Percentiles rank a stretch among this genome's conserved stretches.
Conservation (phyloP, 2,329 filamentous ascomycete genomes). For the Botryotinia globosa region DNA sequence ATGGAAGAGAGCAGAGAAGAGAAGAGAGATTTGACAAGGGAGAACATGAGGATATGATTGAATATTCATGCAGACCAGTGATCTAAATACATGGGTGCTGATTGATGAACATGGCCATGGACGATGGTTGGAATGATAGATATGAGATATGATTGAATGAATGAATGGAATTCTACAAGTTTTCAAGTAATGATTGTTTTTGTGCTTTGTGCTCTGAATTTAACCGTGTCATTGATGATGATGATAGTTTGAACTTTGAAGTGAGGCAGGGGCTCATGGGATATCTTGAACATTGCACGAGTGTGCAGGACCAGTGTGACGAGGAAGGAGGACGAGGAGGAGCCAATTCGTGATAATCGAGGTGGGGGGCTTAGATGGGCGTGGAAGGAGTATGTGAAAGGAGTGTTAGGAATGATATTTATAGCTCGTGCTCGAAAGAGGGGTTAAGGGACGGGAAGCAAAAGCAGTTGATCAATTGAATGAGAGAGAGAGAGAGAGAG, state of each 20-base stretch:
- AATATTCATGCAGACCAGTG: slow-evolving; percentile 6
- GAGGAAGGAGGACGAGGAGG: background rate
- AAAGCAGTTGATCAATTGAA: background rate
- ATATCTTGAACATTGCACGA: background rate
- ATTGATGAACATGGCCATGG: background rate
- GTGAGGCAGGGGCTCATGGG: background rate
- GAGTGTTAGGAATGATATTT: background rate
- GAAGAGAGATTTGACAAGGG: background rate
- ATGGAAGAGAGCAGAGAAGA: background rate
- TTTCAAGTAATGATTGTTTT: background rate
- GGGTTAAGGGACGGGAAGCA: background rate
- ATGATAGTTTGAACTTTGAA: background rate
- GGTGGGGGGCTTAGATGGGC: too few relatives aligned
- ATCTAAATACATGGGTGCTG: background rate
- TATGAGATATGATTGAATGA: slow-evolving; percentile 16
- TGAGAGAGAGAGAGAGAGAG: background rate
- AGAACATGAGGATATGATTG: background rate
- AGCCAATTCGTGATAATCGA: background rate
- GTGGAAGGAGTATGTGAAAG: background rate
- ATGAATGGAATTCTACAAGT: slow-evolving; percentile 12
- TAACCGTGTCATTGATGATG: background rate
- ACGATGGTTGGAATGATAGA: slow-evolving; percentile 4
- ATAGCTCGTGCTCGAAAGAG: background rate
- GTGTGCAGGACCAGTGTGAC: background rate
- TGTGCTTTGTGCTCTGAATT: background rate